Conservation (phyloP, 345 rosid genomes). For the Litchi chinensis region DNA sequence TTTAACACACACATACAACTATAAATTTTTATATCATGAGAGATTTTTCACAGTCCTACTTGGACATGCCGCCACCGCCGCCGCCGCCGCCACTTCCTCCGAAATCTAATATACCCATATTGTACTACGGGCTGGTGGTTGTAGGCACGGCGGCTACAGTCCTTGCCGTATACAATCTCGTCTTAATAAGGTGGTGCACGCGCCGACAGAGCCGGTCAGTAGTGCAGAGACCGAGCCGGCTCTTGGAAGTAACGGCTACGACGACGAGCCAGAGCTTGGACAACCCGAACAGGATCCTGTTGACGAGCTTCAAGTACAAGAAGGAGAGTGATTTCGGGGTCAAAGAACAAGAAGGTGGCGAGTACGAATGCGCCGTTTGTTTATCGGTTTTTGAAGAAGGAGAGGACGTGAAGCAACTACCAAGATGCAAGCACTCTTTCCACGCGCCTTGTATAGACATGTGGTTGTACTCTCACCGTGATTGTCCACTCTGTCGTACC, state of each 20-base stretch:
- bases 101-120: slow-evolving; percentile 40
- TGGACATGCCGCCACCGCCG: not conserved
- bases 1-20: too few species aligned
- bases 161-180: slow-evolving; percentile 36
- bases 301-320: slow-evolving; percentile 40
- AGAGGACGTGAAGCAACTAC: slow-evolving; percentile 35
- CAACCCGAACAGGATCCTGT: slow-evolving; percentile 21
- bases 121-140: slow-evolving; percentile 47
- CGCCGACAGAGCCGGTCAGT: slow-evolving; percentile 7
- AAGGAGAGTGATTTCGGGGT: slow-evolving; percentile 23
- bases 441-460: slow-evolving; percentile 44
- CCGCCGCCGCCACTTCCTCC: slow-evolving; percentile 19
- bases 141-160: slow-evolving; percentile 38
- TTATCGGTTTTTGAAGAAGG: slow-evolving; percentile 41
- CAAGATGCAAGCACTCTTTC: slow-evolving; percentile 39
- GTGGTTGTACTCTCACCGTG: slow-evolving; percentile 45
- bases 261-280: slow-evolving; percentile 18
- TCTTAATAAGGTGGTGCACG: slow-evolving; percentile 42
- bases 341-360: slow-evolving; percentile 12
- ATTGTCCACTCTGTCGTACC: slow-evolving; percentile 45
- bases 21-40: slow-evolving; percentile 19
- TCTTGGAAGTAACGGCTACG: slow-evolving; percentile 17
- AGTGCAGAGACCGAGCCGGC: slow-evolving; percentile 2
- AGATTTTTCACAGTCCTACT: slow-evolving; percentile 8
- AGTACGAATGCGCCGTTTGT: slow-evolving; percentile 37